Percentiles rank a stretch among this genome's conserved stretches.
phyloP scores from a whole-genome alignment of 768 basidiomycete species.

The Lanmaoa pseudosensibilis region DNA sequence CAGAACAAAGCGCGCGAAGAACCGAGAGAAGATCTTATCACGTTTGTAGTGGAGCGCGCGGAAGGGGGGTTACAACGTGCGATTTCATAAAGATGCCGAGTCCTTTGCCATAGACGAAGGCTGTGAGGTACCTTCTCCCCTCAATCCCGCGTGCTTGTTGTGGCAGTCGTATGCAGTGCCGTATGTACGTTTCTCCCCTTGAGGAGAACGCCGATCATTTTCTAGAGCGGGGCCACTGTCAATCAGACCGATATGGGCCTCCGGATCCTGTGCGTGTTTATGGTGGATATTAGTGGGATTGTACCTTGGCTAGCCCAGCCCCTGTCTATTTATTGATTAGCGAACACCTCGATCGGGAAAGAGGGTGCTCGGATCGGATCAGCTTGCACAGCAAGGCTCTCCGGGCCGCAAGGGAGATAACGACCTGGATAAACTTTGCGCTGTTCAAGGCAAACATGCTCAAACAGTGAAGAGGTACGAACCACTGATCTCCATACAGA shows the following conservation, averaged over 20 bases:
- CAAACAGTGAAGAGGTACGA: neutral
- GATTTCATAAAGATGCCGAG: neutral
- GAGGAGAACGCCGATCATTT: constrained; percentile 10
- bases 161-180: neutral
- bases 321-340: neutral
- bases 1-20: neutral
- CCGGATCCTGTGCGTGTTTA: neutral
- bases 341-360: constrained; percentile 3
- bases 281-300: constrained; percentile 7
- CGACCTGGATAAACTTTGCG: neutral
- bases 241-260: constrained; percentile 2
- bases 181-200: neutral
- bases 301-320: neutral
- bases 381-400: neutral
- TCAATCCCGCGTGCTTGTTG: neutral
- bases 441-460: neutral
- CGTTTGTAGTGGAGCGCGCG: constrained; percentile 10
- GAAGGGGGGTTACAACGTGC: constrained; percentile 2
- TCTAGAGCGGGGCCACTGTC: neutral
- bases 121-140: neutral
- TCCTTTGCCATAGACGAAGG: neutral
- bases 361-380: neutral
- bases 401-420: neutral
- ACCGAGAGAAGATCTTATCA: constrained; percentile 1
- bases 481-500: constrained; percentile 1